Evolutionary conservation across 768 basidiomycete species (phyloP).

Genomic region (Coprinellus aureogranulatus): DNA sequence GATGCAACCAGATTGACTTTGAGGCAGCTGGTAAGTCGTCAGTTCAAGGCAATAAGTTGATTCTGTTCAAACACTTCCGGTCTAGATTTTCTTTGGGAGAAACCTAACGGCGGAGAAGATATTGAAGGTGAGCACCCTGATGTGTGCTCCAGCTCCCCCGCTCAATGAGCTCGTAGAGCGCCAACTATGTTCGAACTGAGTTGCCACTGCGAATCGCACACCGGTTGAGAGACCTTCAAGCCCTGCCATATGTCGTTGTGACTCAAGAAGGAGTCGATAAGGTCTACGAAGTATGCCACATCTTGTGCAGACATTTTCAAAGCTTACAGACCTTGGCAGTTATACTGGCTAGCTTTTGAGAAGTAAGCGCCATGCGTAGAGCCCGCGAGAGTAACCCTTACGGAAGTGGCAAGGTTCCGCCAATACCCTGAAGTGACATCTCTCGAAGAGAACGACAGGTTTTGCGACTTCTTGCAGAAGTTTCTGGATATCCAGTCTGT

Average conservation of each 20-base stretch:
- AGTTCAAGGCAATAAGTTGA: too few relatives aligned
- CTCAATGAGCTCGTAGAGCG: conserved; percentile 50
- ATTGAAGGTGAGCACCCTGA: conserved; percentile 76
- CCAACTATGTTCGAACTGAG: conserved; percentile 88
- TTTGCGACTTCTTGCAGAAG: conserved; percentile 67
- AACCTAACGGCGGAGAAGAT: conserved; percentile 76
- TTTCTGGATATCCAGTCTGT: conserved; percentile 77
- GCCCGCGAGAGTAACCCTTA: conserved; percentile 3
- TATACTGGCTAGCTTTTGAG: conserved; percentile 87
- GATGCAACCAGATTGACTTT: conserved; percentile 71
- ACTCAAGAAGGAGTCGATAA: conserved; percentile 79
- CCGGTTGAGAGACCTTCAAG: conserved; percentile 81
- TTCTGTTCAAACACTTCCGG: too few relatives aligned
- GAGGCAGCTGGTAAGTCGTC: conserved; percentile 64
- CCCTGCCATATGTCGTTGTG: conserved; percentile 82
- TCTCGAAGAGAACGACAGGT: conserved; percentile 71
- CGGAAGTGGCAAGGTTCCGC: conserved; percentile 51
- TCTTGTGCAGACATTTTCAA: background rate
- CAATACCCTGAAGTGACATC: conserved; percentile 70
- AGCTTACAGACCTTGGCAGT: conserved; percentile 37
- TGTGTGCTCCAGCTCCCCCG: conserved; percentile 6
- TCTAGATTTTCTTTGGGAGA: conserved; percentile 84
- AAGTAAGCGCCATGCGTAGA: conserved; percentile 43
- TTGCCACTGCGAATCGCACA: conserved; percentile 86
- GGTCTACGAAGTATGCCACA: conserved; percentile 71